Percentiles rank a stretch among this genome's conserved stretches.
phyloP scores from a whole-genome alignment of 1,139 yeast genomes.

The Debaryomyces robertsiae region DNA sequence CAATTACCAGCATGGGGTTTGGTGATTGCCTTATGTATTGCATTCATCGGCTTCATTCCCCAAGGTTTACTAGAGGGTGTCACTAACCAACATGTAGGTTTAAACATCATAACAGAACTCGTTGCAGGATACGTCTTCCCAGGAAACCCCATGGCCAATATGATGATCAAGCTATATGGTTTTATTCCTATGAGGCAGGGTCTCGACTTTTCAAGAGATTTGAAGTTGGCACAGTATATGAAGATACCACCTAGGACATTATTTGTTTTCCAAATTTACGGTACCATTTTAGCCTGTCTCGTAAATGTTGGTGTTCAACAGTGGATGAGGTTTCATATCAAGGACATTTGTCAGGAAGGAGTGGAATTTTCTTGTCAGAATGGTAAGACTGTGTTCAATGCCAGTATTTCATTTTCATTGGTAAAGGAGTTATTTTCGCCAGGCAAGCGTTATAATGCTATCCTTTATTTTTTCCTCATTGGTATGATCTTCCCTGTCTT shows the following conservation, averaged over 20 bases:
- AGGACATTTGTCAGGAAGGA: slow-evolving; percentile 12
- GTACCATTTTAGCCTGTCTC: slow-evolving; percentile 32
- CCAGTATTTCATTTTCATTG: slow-evolving; percentile 21
- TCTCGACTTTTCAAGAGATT: slow-evolving; percentile 30
- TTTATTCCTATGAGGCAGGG: slow-evolving; percentile 29
- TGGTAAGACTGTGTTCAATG: slow-evolving; percentile 20
- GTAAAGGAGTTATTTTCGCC: slow-evolving; percentile 35
- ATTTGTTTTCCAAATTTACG: slow-evolving; percentile 31
- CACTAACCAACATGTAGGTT: slow-evolving; percentile 42
- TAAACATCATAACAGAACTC: slow-evolving; percentile 34
- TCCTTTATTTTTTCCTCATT: slow-evolving; percentile 46
- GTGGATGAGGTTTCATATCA: slow-evolving; percentile 22
- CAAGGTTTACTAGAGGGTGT: slow-evolving; percentile 41
- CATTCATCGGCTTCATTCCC: slow-evolving; percentile 36
- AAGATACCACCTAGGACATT: slow-evolving; percentile 57
- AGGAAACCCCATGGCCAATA: slow-evolving; percentile 37
- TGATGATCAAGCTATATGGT: slow-evolving; percentile 37
- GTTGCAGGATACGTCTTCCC: slow-evolving; percentile 38
- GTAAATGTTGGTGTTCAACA: slow-evolving; percentile 35
- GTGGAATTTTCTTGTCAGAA: slow-evolving; percentile 21
- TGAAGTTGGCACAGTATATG: slow-evolving; percentile 58
- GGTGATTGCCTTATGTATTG: slow-evolving; percentile 32
- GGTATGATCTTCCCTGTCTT: slow-evolving; percentile 46
- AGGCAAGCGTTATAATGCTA: slow-evolving; percentile 42
- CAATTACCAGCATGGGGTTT: slow-evolving; percentile 41